These are phyloP conservation scores for Neurospora sp. DNA, from an alignment of 495 filamentous ascomycete genomes.

Conservation along the genomic window DNA sequence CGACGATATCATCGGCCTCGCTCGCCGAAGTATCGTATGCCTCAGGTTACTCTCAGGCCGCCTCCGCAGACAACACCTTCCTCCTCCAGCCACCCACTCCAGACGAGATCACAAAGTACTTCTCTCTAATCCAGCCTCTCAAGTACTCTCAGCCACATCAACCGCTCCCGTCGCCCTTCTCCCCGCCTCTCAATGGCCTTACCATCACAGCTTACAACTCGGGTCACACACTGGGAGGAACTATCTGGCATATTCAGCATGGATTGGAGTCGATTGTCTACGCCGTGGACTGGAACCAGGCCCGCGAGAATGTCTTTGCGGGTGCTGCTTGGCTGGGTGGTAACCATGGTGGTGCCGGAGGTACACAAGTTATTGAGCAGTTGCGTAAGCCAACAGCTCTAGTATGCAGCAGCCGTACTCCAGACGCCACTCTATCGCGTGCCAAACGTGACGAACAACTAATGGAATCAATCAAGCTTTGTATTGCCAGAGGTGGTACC, in stretches of 20 bases:
- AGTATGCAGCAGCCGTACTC: slow-evolving; percentile 78
- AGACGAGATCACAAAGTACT: slow-evolving; percentile 87
- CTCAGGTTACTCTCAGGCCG: slow-evolving; percentile 36
- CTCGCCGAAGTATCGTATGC: slow-evolving; percentile 56
- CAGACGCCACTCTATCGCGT: slow-evolving; percentile 55
- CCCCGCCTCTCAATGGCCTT: slow-evolving; percentile 80
- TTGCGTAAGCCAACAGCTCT: slow-evolving; percentile 86
- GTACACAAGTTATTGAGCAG: slow-evolving; percentile 85
- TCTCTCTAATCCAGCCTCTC: slow-evolving; percentile 81
- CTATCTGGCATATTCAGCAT: slow-evolving; percentile 98
- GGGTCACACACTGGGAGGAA: slow-evolving; percentile 89
- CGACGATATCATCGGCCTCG: slow-evolving; percentile 59
- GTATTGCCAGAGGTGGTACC: slow-evolving; percentile 72
- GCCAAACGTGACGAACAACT: slow-evolving; percentile 79
- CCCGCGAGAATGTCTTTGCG: slow-evolving; percentile 81
- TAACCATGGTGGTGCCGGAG: slow-evolving; percentile 52
- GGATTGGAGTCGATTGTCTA: slow-evolving; percentile 96
- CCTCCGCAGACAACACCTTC: slow-evolving; percentile 41
- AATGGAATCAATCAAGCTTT: slow-evolving; percentile 68
- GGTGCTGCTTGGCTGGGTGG: slow-evolving; percentile 90
- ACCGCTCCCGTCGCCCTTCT: slow-evolving; percentile 74
- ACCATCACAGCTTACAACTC: slow-evolving; percentile 96
- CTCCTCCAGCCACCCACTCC: slow-evolving; percentile 70
- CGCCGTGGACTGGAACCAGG: slow-evolving; percentile 96
- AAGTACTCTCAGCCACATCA: slow-evolving; percentile 97